phyloP scores from a whole-genome alignment of 2,329 filamentous ascomycete species.

The Pseudocercospora eumusae region DNA sequence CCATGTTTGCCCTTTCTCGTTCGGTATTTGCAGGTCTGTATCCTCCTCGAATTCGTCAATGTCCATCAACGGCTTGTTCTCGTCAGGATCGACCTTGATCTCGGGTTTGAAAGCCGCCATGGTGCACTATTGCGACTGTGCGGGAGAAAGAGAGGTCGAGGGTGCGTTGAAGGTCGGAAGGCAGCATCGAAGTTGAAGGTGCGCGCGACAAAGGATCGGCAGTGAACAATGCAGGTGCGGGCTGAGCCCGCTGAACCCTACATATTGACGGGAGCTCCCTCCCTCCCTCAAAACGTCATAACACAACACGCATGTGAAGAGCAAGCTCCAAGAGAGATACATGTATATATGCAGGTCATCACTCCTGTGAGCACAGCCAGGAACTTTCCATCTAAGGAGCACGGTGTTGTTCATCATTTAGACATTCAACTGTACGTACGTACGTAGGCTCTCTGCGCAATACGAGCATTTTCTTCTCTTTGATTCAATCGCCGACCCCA shows the following conservation, averaged over 20 bases:
- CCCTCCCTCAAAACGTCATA: too few species aligned
- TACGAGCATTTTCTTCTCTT: neutral
- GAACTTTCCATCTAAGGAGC: neutral
- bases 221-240: too few species aligned
- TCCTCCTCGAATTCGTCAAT: slow-evolving; percentile 41
- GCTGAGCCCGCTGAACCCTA: too few species aligned
- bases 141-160: neutral
- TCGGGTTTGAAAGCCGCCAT: slow-evolving; percentile 31
- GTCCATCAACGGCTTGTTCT: slow-evolving; percentile 30
- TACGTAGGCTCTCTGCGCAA: neutral
- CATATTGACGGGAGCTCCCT: too few species aligned
- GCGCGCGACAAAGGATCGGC: neutral
- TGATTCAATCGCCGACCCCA: neutral
- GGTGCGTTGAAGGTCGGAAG: neutral
- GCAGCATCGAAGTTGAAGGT: neutral
- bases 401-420: neutral
- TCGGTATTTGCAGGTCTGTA: slow-evolving; percentile 36
- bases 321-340: too few species aligned
- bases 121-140: neutral
- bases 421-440: neutral
- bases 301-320: too few species aligned
- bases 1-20: slow-evolving; percentile 49
- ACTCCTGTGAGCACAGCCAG: neutral
- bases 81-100: slow-evolving; percentile 27
- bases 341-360: too few species aligned